phyloP scores from a whole-genome alignment of 768 basidiomycete species.

The Sporobolomyces pararoseus region DNA sequence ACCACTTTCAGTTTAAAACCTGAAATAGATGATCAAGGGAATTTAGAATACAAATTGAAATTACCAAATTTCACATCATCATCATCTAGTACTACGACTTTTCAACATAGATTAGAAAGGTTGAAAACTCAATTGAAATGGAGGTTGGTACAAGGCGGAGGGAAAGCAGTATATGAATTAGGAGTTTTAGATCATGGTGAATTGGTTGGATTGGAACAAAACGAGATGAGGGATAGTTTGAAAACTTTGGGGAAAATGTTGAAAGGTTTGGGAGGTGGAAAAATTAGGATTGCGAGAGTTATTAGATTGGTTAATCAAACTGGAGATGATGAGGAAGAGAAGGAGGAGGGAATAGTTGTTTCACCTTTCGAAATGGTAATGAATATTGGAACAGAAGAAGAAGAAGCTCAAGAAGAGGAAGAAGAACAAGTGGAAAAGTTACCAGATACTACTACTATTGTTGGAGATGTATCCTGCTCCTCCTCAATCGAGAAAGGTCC shows the following conservation, averaged over 20 bases:
- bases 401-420: background rate
- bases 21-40: conserved; percentile 19
- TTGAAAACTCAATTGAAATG: conserved; percentile 95
- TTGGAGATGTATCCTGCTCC: too few relatives aligned
- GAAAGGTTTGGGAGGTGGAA: conserved; percentile 69
- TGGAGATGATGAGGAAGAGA: background rate
- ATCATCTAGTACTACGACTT: too few relatives aligned
- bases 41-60: conserved; percentile 40
- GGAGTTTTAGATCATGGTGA: conserved; percentile 83
- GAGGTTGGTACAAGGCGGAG: conserved; percentile 80
- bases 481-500: conserved; percentile 10
- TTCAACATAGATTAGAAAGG: conserved; percentile 50
- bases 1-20: conserved; percentile 1
- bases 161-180: conserved; percentile 74
- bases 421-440: background rate
- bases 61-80: background rate
- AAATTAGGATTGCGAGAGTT: conserved; percentile 20
- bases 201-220: conserved; percentile 68
- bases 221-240: conserved; percentile 72
- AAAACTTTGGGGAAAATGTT: conserved; percentile 92
- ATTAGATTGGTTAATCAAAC: conserved; percentile 13
- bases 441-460: too few relatives aligned
- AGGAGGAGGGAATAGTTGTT: background rate
- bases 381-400: background rate
- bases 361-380: background rate